These are phyloP conservation scores for Sporothrix variecibatus DNA, from an alignment of 2,329 filamentous ascomycete species.

Conservation along the genomic window DNA sequence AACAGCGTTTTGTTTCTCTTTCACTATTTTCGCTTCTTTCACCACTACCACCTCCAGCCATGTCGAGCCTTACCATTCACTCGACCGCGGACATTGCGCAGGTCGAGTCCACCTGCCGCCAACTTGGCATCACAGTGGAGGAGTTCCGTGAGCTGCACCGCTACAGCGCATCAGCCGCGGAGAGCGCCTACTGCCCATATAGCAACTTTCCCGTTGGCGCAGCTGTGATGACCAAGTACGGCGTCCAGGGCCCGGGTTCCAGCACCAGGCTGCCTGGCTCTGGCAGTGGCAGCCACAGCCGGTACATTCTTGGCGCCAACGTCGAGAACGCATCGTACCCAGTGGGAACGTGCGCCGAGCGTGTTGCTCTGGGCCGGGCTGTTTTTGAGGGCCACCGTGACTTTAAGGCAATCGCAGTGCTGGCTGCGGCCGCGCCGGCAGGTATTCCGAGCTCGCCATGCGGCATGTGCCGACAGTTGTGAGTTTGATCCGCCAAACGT, in stretches of 20 bases:
- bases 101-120: slow-evolving; percentile 39
- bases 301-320: slow-evolving; percentile 72
- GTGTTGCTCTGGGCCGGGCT: slow-evolving; percentile 82
- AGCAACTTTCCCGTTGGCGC: slow-evolving; percentile 90
- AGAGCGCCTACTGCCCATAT: slow-evolving; percentile 86
- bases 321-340: slow-evolving; percentile 93
- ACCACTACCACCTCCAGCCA: slow-evolving; percentile 7
- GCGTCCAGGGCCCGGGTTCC: slow-evolving; percentile 30
- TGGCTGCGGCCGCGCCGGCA: slow-evolving; percentile 67
- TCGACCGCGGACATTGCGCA: slow-evolving; percentile 33
- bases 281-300: slow-evolving; percentile 8
- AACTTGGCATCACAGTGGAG: slow-evolving; percentile 55
- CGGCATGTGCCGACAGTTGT: slow-evolving; percentile 96
- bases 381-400: slow-evolving; percentile 59
- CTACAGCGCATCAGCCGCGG: slow-evolving; percentile 70
- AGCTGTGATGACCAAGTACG: slow-evolving; percentile 62
- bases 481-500: slow-evolving; percentile 39
- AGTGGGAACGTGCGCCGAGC: slow-evolving; percentile 92
- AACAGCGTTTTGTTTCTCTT: neutral
- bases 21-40: neutral
- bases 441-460: slow-evolving; percentile 69
- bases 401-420: slow-evolving; percentile 81
- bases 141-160: slow-evolving; percentile 67
- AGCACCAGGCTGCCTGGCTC: neutral
- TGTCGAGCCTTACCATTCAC: slow-evolving; percentile 32